Base-by-base conservation (phyloP, 108 stramenopile genomes). In the Pseudonitzschia multiseries region DNA sequence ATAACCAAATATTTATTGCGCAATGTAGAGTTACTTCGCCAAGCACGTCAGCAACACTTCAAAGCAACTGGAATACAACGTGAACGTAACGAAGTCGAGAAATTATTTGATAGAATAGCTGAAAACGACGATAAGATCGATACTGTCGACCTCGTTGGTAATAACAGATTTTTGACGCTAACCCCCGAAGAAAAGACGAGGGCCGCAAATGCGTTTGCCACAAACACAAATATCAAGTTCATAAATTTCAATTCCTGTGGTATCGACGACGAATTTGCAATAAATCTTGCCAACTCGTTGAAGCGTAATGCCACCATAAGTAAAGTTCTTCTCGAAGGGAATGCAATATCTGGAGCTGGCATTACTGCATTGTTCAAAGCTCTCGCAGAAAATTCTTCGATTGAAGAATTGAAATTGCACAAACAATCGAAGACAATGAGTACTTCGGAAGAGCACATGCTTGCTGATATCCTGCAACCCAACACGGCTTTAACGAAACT, bases 1-100 rank as follows among this genome's bases (percentile, higher is more conserved):
- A 79, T 83, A 21, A 56, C 54, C 44, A 75, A 75, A 42, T 83
- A 69, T 43, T 48, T 83, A 12, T 51, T 63, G 60, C 75, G 79
- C 1, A 83, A 83, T 57, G 75, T 79, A 3, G 83, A 83, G 41
- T 66, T 71, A 9, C 50, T 83, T 2, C 83, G 83, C 27, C 83
- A 79, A 61, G 79, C 83, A 3, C 71, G 83, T 1, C 78, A 65
- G 60, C 29, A 57, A 17, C 75, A 83, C 57, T 48, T 61, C 54
- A 77, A 62, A 40, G 46, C 69, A 29, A 79, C 75, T 36, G 83
- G 83, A 0, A 57, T 43, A 24, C 60, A 75, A 43, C 71, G 83
- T 17, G 69, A 76, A 46, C 52, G 83, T 4, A 83, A 83, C 66
- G 57, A 79, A 48, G 74, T 79, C 29, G 79, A 83, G 53, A 26